A percentile compares a stretch with the other conserved stretches of the same genome.
Evolutionary conservation across 1,139 yeast species (phyloP).

Genomic region (Yarrowia galli): DNA sequence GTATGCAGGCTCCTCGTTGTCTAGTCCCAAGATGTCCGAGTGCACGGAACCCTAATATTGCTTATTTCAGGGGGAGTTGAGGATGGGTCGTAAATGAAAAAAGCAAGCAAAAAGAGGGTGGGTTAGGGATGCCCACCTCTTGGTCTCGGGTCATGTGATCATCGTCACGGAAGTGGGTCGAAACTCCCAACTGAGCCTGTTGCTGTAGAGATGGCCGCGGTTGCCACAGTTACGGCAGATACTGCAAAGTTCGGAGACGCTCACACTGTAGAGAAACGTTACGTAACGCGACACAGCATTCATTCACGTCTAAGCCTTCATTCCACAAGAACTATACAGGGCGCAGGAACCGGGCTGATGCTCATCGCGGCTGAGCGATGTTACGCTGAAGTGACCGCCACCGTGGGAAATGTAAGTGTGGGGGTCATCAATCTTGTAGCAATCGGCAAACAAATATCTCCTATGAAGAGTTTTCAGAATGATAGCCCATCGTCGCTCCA

Average conservation of each 20-base stretch:
- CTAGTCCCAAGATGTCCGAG: conserved; percentile 8
- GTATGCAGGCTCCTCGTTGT: conserved; percentile 14
- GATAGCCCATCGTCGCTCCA: background rate
- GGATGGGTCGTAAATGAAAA: background rate
- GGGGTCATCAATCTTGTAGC: background rate
- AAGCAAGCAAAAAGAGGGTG: background rate
- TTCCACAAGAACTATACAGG: background rate
- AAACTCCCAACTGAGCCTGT: background rate
- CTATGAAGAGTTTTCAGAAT: background rate
- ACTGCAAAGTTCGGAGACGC: background rate
- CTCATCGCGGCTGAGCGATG: background rate
- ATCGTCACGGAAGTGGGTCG: background rate
- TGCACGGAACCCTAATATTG: conserved; percentile 21
- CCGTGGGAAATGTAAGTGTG: background rate
- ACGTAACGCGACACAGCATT: conserved; percentile 14
- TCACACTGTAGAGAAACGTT: conserved; percentile 6
- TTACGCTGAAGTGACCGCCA: background rate
- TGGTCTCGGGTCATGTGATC: conserved; percentile 5
- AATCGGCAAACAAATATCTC: too few relatives aligned
- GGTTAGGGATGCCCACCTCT: conserved; percentile 20
- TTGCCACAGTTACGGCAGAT: background rate
- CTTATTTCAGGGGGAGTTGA: background rate
- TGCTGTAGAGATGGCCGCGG: background rate
- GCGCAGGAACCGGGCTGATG: background rate
- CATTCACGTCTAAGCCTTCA: conserved; percentile 18